These are phyloP conservation scores for Paraconiothyrium sp. DNA, from an alignment of 2,329 filamentous ascomycete genomes.

Conservation along the genomic window DNA sequence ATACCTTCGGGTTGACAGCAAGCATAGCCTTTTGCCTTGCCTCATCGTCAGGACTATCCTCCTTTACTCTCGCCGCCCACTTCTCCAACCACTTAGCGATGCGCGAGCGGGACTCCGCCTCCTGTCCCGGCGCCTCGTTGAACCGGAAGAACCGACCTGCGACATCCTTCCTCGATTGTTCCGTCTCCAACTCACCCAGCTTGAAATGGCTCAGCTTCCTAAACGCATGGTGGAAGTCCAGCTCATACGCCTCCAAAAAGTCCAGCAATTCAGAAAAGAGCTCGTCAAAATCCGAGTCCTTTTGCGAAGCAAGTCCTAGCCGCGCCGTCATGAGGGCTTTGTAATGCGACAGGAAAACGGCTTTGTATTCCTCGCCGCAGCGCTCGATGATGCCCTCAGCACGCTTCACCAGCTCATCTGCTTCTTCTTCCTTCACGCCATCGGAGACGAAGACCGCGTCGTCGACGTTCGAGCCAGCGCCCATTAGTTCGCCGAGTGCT, in stretches of 20 bases:
- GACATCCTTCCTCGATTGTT: constrained; percentile 69
- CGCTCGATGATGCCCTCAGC: constrained; percentile 86
- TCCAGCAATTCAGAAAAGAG: constrained; percentile 87
- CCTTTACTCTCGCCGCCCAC: constrained; percentile 75
- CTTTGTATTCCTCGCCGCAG: constrained; percentile 86
- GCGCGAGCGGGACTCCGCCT: constrained; percentile 71
- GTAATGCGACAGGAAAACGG: constrained; percentile 89
- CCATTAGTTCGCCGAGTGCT: constrained; percentile 86
- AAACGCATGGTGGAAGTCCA: constrained; percentile 97
- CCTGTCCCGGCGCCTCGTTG: constrained; percentile 65
- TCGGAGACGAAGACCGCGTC: constrained; percentile 74
- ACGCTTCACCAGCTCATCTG: constrained; percentile 75
- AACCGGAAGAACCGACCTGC: constrained; percentile 82
- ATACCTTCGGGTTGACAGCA: constrained; percentile 81
- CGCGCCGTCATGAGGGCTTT: constrained; percentile 82
- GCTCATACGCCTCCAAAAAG: constrained; percentile 78
- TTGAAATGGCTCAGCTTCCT: constrained; percentile 75
- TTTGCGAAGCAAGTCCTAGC: constrained; percentile 76
- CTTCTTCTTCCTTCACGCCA: constrained; percentile 75
- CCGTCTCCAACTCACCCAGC: constrained; percentile 70
- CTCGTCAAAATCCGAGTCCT: constrained; percentile 78
- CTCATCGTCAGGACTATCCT: constrained; percentile 70
- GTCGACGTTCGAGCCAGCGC: constrained; percentile 77
- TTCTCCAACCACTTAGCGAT: constrained; percentile 82
- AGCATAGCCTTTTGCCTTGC: constrained; percentile 80